A percentile compares a stretch with the other conserved stretches of the same genome.
Evolutionary conservation across 192 early-diverging fungal genomes (phyloP).

Genomic region (Phycomyces nitens): DNA sequence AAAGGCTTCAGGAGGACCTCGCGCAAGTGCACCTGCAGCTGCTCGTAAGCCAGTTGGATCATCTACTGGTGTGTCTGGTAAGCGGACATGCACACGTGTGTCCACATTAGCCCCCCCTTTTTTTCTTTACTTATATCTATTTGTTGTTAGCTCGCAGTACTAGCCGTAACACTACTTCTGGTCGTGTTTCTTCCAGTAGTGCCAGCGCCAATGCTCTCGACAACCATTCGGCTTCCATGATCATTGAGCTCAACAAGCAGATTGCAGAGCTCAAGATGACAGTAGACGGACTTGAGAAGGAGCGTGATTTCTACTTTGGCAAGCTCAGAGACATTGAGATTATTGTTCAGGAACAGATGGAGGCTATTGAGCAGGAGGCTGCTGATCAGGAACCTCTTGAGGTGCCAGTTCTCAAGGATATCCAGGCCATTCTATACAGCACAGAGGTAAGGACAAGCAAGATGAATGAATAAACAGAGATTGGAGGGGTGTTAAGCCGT

Average conservation of each 20-base stretch:
- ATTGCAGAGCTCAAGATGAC: constrained; percentile 77
- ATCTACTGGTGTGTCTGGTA: neutral
- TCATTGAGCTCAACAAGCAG: constrained; percentile 76
- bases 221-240: constrained; percentile 54
- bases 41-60: constrained; percentile 13
- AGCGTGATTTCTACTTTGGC: constrained; percentile 95
- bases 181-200: constrained; percentile 27
- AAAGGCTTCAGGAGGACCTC: constrained; percentile 36
- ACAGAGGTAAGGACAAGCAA: constrained; percentile 49
- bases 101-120: too few species aligned
- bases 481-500: neutral
- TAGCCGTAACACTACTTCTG: constrained; percentile 20
- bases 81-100: neutral
- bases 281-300: constrained; percentile 91
- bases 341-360: constrained; percentile 76
- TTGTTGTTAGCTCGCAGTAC: constrained; percentile 18
- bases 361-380: constrained; percentile 46
- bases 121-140: constrained; percentile 5
- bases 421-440: constrained; percentile 91
- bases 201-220: constrained; percentile 26
- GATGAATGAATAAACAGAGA: constrained; percentile 22
- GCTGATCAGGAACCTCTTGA: constrained; percentile 36
- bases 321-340: constrained; percentile 96
- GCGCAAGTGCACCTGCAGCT: constrained; percentile 32
- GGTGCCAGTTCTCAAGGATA: constrained; percentile 59